A percentile compares a stretch with the other conserved stretches of the same genome.
Evolutionary conservation across 179 eudicot species (phyloP).

Genomic region (Dionaea muscipula): DNA sequence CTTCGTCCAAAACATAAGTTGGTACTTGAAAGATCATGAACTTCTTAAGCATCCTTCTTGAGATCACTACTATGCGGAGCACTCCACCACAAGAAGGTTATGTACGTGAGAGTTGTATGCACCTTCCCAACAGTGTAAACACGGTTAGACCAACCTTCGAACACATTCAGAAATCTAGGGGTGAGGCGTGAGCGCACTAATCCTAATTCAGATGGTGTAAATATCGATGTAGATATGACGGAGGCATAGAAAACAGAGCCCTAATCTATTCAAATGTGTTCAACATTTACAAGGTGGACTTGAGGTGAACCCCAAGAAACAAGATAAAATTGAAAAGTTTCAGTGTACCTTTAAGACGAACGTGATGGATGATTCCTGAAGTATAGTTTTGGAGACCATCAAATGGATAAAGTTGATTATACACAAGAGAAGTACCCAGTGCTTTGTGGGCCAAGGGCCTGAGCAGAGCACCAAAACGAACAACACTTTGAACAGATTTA

Average conservation of each 20-base stretch:
- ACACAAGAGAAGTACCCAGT: conserved; percentile 58
- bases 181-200: neutral
- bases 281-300: neutral
- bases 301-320: neutral
- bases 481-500: conserved; percentile 47
- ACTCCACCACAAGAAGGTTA: too few relatives aligned
- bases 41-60: too few relatives aligned
- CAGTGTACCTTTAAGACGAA: conserved; percentile 81
- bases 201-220: neutral
- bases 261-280: too few relatives aligned
- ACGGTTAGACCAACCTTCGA: too few relatives aligned
- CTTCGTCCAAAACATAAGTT: too few relatives aligned
- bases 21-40: too few relatives aligned
- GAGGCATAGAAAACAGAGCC: too few relatives aligned
- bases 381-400: conserved; percentile 93
- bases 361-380: conserved; percentile 94
- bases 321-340: neutral
- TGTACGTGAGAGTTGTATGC: too few relatives aligned
- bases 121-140: too few relatives aligned
- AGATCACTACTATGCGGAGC: too few relatives aligned
- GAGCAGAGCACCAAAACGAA: conserved; percentile 43
- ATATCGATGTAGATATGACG: too few relatives aligned
- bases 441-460: conserved; percentile 39
- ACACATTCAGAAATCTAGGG: too few relatives aligned
- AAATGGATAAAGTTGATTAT: conserved; percentile 80